Conservation (phyloP, 2,329 filamentous ascomycete species). For the Trichoderma citrinoviride region DNA sequence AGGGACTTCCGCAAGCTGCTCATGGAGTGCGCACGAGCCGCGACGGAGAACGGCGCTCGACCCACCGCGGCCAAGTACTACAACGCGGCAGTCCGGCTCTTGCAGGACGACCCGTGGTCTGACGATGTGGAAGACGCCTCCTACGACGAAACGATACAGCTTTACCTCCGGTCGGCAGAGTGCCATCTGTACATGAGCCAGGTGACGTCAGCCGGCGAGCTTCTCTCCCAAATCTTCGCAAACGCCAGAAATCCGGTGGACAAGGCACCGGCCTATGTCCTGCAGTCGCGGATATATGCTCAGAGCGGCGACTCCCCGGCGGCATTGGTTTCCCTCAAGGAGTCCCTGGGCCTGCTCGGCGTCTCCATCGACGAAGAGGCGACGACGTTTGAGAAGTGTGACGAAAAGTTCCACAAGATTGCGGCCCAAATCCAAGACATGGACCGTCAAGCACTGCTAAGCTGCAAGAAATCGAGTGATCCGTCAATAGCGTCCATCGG, state of each 20-base stretch:
- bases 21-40: slow-evolving; percentile 72
- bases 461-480: slow-evolving; percentile 45
- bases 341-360: slow-evolving; percentile 68
- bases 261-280: slow-evolving; percentile 78
- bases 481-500: slow-evolving; percentile 61
- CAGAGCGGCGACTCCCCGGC: slow-evolving; percentile 68
- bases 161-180: slow-evolving; percentile 77
- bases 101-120: slow-evolving; percentile 78
- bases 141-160: slow-evolving; percentile 80
- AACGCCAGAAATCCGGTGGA: slow-evolving; percentile 71
- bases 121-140: slow-evolving; percentile 67
- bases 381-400: slow-evolving; percentile 75
- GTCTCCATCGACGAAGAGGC: slow-evolving; percentile 61
- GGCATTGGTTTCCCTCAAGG: slow-evolving; percentile 68
- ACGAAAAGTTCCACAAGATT: slow-evolving; percentile 66
- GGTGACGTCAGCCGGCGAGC: slow-evolving; percentile 61
- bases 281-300: slow-evolving; percentile 76
- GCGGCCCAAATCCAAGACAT: slow-evolving; percentile 58
- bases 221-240: slow-evolving; percentile 68
- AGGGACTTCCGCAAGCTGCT: slow-evolving; percentile 71
- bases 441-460: slow-evolving; percentile 49
- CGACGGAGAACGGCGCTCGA: slow-evolving; percentile 78
- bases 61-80: slow-evolving; percentile 82
- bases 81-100: slow-evolving; percentile 69
- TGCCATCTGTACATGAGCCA: slow-evolving; percentile 78